Conservation (phyloP, 2,329 filamentous ascomycete genomes). For the Alternaria atra region DNA sequence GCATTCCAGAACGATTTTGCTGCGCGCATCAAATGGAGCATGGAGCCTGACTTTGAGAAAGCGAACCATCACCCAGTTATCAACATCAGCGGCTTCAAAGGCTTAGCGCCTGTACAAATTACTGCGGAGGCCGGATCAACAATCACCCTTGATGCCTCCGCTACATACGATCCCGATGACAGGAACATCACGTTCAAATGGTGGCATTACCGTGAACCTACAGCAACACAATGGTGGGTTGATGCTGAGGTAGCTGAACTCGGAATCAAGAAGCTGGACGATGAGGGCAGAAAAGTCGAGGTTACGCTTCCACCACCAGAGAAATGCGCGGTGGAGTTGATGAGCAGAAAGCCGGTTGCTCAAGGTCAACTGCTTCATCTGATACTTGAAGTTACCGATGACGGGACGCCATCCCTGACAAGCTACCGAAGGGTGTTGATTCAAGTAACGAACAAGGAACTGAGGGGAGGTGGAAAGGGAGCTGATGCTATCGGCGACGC, state of each 20-base stretch:
- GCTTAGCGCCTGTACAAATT: slow-evolving; percentile 52
- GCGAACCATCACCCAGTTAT: slow-evolving; percentile 61
- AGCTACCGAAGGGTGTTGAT: slow-evolving; percentile 59
- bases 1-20: slow-evolving; percentile 63
- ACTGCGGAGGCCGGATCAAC: slow-evolving; percentile 53
- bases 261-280: slow-evolving; percentile 41
- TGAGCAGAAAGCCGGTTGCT: slow-evolving; percentile 47
- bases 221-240: slow-evolving; percentile 56
- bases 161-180: slow-evolving; percentile 60
- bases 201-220: slow-evolving; percentile 60
- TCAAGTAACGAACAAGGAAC: slow-evolving; percentile 44
- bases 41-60: slow-evolving; percentile 44
- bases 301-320: slow-evolving; percentile 56
- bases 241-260: slow-evolving; percentile 54
- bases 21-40: slow-evolving; percentile 59
- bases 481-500: not conserved
- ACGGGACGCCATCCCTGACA: slow-evolving; percentile 56
- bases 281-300: slow-evolving; percentile 40
- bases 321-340: slow-evolving; percentile 52
- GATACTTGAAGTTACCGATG: slow-evolving; percentile 60
- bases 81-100: slow-evolving; percentile 54
- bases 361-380: slow-evolving; percentile 59
- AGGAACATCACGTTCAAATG: slow-evolving; percentile 57
- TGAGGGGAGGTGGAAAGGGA: slow-evolving; percentile 30
- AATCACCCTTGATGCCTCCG: slow-evolving; percentile 57